phyloP scores from a whole-genome alignment of 306 rosid genomes.

The Sechiopsis laciniata region DNA sequence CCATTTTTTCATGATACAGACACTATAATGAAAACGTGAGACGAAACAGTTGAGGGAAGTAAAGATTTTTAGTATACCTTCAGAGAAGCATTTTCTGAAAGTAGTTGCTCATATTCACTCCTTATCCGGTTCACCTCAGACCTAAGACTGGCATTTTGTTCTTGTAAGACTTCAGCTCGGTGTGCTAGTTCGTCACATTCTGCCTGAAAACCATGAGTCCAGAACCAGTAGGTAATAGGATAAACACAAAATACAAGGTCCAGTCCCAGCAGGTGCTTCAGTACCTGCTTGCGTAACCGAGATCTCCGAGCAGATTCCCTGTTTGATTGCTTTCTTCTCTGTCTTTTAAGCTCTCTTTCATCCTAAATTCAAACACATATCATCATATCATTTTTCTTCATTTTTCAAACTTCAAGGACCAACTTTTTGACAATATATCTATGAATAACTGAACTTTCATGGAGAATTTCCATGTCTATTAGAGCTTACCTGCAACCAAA shows the following conservation, averaged over 20 bases:
- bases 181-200: conserved; percentile 94
- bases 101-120: conserved; percentile 81
- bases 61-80: conserved; percentile 41
- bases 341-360: conserved; percentile 91
- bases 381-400: background rate
- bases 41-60: background rate
- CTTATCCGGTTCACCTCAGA: conserved; percentile 72
- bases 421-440: background rate
- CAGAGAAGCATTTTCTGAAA: conserved; percentile 71
- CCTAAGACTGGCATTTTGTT: conserved; percentile 73
- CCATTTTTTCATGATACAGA: background rate
- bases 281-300: conserved; percentile 96
- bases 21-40: conserved; percentile 13
- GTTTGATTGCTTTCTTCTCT: conserved; percentile 91
- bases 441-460: no score
- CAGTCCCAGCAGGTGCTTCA: background rate
- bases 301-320: conserved; percentile 98
- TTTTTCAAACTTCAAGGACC: background rate
- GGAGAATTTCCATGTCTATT: background rate
- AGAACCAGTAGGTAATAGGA: background rate
- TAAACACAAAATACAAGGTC: background rate
- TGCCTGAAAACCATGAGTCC: conserved; percentile 43
- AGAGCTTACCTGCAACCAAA: conserved; percentile 64
- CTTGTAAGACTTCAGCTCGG: conserved; percentile 78
- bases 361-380: conserved; percentile 47